Evolutionary conservation across 495 filamentous ascomycete species (phyloP), one percentile per base, ranked within the genome.

Genomic region (Hypoxylon trugodes): DNA sequence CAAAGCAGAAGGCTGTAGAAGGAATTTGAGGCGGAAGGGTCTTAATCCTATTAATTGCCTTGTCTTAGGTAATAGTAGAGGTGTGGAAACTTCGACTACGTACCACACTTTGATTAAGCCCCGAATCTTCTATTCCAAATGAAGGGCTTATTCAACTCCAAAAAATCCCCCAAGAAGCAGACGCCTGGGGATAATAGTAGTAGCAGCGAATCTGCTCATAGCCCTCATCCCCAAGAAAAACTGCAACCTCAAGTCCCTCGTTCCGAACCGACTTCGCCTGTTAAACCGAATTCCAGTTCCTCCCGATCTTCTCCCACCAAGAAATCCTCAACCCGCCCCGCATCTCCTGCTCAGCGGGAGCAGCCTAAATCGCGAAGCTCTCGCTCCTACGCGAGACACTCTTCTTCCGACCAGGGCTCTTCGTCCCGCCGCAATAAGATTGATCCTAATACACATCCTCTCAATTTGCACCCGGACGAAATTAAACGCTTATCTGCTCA

Each of bases 381-480:
- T 59, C 76, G 77, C 65, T 66, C 70, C 56, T 78, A 73, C 48
- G 66, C 70, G 61, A 72, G 75, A 36, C 72, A 79, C 48, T 59
- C 77, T 10, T 72, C 70, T 10, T 72, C 70, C 60, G 77, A 79
- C 25, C 66, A 74, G 4, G 61, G 59, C 25, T 68, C 68, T 19
- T 71, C 72, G 26, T 75, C 72, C 26, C 69, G 79, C 46, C 66
- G 73, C 25, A 76, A 80, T 72, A 84, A 85, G 54, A 79, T 83
- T 75, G 89, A 91, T 70, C 81, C 81, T 45, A 85, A 91, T 61
- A 83, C 82, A 6, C 93, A 96, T 74, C 93, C 93, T 30, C 81
- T 96, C 45, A 96, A 97, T 70, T 85, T 94, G 26, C 91, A 89
- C 2, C 92, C 91, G 33, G 91, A 95, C 76, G 87, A 96, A 82